Conservation (phyloP, 2,329 filamentous ascomycete genomes). For the Epichloe gansuensis region DNA sequence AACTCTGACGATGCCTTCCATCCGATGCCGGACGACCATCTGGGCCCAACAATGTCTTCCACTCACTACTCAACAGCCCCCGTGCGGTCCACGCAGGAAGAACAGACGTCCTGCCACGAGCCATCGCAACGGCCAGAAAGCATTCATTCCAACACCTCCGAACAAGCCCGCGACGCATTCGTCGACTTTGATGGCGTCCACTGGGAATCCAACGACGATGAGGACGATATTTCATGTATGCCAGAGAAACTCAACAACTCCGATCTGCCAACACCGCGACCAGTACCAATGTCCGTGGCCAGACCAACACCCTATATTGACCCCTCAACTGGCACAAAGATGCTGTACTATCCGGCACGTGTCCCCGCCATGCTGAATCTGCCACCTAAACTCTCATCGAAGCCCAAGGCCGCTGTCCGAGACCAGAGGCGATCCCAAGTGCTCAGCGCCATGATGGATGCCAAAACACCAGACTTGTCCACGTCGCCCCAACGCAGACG, state of each 20-base stretch:
- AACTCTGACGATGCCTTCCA: conserved; percentile 22
- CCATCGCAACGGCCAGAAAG: conserved; percentile 25
- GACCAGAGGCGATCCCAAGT: conserved; percentile 65
- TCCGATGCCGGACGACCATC: conserved; percentile 19
- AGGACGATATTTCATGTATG: conserved; percentile 14
- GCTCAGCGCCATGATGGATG: conserved; percentile 44
- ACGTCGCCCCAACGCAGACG: conserved; percentile 8
- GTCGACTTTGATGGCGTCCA: conserved; percentile 75
- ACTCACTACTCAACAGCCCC: not conserved
- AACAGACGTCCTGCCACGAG: not conserved
- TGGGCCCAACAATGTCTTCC: conserved; percentile 3
- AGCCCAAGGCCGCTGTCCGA: conserved; percentile 49
- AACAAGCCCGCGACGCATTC: conserved; percentile 57
- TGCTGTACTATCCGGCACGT: conserved; percentile 92
- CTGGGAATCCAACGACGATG: conserved; percentile 42
- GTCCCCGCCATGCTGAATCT: conserved; percentile 90
- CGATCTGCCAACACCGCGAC: conserved; percentile 15
- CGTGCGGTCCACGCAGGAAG: not conserved
- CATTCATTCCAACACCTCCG: conserved; percentile 48
- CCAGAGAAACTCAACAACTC: conserved; percentile 12
- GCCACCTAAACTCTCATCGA: conserved; percentile 73
- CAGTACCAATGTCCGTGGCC: conserved; percentile 15
- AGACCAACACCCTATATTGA: conserved; percentile 48
- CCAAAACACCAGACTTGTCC: conserved; percentile 5
- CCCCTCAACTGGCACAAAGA: conserved; percentile 57